Conservation (phyloP, 768 basidiomycete genomes). For the Calvatia gigantea region DNA sequence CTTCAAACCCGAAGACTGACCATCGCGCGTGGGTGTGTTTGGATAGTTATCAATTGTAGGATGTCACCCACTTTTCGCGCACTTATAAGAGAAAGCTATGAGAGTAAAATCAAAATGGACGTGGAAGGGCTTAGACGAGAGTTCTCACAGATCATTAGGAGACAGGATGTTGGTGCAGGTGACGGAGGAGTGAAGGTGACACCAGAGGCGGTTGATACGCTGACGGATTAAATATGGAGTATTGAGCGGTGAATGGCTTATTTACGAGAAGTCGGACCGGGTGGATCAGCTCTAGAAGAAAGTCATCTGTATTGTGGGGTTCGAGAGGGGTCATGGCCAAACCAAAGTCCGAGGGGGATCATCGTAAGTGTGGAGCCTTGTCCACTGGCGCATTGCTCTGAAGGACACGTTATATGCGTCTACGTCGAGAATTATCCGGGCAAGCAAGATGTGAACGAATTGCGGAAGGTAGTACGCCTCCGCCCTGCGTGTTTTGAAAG, state of each 20-base stretch:
- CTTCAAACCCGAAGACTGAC: no score
- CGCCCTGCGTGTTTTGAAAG: no score
- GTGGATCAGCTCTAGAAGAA: constrained; percentile 35
- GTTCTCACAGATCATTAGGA: constrained; percentile 9
- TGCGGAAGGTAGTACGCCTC: no score
- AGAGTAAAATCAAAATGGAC: constrained; percentile 11
- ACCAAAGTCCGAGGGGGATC: constrained; percentile 32
- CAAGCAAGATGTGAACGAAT: no score
- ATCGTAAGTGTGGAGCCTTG: background rate
- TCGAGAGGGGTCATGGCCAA: constrained; percentile 22
- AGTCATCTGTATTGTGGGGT: constrained; percentile 26
- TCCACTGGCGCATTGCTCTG: no score
- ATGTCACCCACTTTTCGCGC: constrained; percentile 9
- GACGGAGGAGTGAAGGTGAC: constrained; percentile 17
- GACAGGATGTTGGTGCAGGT: background rate
- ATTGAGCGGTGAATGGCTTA: constrained; percentile 34
- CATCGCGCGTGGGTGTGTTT: constrained; percentile 26
- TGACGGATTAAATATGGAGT: constrained; percentile 30
- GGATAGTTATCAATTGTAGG: constrained; percentile 31
- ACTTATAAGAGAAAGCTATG: constrained; percentile 9
- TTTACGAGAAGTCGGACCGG: constrained; percentile 27
- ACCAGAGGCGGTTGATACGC: constrained; percentile 26
- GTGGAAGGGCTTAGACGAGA: constrained; percentile 12
- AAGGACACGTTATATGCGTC: no score
- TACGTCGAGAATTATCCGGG: no score